Base-by-base conservation (phyloP, 1,284 basidiomycete species). In the Ceraceosorus bombacis region DNA sequence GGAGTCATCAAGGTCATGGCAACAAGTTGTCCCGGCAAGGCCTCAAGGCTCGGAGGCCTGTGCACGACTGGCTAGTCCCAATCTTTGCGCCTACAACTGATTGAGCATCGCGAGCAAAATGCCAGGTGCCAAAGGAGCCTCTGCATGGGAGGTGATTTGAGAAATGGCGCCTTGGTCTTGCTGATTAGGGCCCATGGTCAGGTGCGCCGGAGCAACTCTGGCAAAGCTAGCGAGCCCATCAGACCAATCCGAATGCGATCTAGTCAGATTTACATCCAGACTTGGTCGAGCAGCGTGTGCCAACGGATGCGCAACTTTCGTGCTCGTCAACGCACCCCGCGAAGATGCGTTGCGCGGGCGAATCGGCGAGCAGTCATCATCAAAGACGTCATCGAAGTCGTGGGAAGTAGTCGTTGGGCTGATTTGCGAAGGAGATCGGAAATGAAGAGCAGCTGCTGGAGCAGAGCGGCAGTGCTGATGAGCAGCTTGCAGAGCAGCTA, bases 391-490 rank as follows among this genome's bases (percentile, higher is more conserved):
- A 8, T 59, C 57, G 4, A 27, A 27, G 27, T 27, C 27, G 27
- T 27, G 27, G 27, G 27, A 27, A 27, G 27, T 8, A 15, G 38
- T 55, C 40, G 13, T 17, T 43, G 5, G 41, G 40, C 7, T 40
- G 49, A 13, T 6, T 8, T 15, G 54, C 41, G 17, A 37, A 10
- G 17, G 9, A 36, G 27, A 6, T n/a, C 9, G 53, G 15, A 49
- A 51, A 27, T 41, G 10, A 36, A 52, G 49, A 13, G 53, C 59
- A 5, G 57, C 65, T 27, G 66, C 64, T 37, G 70, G 70, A 6
- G 70, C 68, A 10, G 70, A 71, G 52, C 61, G 70, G 39, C 68
- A 68, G 43, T 68, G 62, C 49, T 70, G 68, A 9, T 67, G 57
- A n/a, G 58, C 57, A 1, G 41, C 49, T 2, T 59, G 59, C 7